Base-by-base conservation (phyloP, 805 yeast genomes). In the Cyberlindnera subsufficiens region DNA sequence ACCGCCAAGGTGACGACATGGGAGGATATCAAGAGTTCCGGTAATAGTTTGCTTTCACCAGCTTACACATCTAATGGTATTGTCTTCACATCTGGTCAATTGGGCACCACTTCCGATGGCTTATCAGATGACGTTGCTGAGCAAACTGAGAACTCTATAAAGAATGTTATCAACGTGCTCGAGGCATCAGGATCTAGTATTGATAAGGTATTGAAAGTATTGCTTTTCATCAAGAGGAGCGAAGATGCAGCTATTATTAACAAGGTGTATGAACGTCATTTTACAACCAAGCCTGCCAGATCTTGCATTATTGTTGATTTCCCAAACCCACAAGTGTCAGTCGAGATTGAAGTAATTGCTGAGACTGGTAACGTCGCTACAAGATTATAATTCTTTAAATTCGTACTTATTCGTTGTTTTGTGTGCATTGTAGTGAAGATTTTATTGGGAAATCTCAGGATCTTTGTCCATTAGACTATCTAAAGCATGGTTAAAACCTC, bases 271-370 rank as follows among this genome's bases (percentile, higher is more conserved):
- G 61, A 61, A 17, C 64, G 68, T 46, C 63, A 66, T 53, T 72
- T 77, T 62, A 65, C 68, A 3, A 61, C 65, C 37, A 64, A 66
- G 47, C 82, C 82, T 15, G 77, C 77, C 9, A 68, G 82, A 64
- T 68, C 74, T 38, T 74, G 79, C 54, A 64, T 77, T 32, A 64
- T 73, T 41, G 79, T 72, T 31, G 68, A 63, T 5, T 76, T 77
- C 62, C 77, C 78, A 53, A 69, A 74, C 54, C 65, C 71, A 10
- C 51, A 61, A n/a, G 49, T 76, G 40, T 68, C 72, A 49, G 73
- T 77, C 35, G 82, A 77, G 53, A 54, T 77, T 41, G 82, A 77
- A 52, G 69, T 71, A 40, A 62, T 75, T 54, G 75, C 77, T 13
- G 45, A 45, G 4, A 20, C 38, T 30, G 39, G 20, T 6, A 19